Evolutionary conservation across 257 asterid genomes (phyloP).

Genomic region (Solanum pinnatisectum): DNA sequence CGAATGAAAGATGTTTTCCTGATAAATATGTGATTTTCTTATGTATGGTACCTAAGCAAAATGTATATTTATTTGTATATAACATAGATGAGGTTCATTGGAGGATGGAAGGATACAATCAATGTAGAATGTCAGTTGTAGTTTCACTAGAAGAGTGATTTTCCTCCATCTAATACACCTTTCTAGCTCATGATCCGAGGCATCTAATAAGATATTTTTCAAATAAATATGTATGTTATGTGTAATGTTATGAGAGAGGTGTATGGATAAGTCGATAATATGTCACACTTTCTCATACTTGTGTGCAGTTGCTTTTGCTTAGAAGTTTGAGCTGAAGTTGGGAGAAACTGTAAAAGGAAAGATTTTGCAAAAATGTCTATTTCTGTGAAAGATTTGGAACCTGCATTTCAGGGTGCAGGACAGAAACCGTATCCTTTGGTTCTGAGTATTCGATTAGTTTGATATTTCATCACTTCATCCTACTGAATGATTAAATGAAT

Average conservation of each 20-base stretch:
- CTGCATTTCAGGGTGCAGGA: slow-evolving; percentile 93
- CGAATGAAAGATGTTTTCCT: neutral
- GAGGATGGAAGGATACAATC: neutral
- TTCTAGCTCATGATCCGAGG: neutral
- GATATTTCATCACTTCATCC: neutral
- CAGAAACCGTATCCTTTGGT: slow-evolving; percentile 75
- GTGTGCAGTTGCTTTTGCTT: slow-evolving; percentile 8
- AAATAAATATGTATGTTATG: neutral
- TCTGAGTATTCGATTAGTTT: neutral
- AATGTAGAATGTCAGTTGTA: neutral
- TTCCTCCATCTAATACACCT: neutral
- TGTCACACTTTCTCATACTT: neutral
- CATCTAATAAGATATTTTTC: neutral
- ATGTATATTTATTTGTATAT: neutral
- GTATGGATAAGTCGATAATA: neutral
- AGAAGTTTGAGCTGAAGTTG: slow-evolving; percentile 6
- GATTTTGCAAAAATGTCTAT: slow-evolving; percentile 42
- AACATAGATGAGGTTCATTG: neutral
- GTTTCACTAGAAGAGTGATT: neutral
- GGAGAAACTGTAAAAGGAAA: slow-evolving; percentile 10
- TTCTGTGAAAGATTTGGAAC: slow-evolving; percentile 65
- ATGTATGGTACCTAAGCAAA: neutral
- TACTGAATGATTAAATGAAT: neutral
- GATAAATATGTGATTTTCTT: no score
- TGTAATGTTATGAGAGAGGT: neutral